Evolutionary conservation across 129 eudicot species (phyloP).

Genomic region (carrot (Daucus carota)): DNA sequence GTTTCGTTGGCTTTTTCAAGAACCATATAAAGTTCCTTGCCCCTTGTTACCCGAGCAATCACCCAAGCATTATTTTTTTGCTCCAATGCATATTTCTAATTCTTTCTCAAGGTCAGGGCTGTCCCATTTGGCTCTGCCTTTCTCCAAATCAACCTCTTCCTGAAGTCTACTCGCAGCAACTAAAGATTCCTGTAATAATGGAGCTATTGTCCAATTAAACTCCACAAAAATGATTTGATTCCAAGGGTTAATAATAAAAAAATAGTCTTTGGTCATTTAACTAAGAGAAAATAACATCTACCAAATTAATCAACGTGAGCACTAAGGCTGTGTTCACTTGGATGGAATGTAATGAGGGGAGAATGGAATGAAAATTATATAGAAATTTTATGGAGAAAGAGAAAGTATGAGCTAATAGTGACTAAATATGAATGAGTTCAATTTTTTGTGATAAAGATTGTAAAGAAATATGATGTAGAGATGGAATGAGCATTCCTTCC

Average conservation of each 20-base stretch:
- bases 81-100: constrained; percentile 74
- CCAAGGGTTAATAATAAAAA: background rate
- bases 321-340: too few species aligned
- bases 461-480: too few species aligned
- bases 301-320: background rate
- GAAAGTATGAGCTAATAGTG: too few species aligned
- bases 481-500: too few species aligned
- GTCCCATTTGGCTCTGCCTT: constrained; percentile 50
- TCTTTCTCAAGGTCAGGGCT: constrained; percentile 49
- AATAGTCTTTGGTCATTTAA: background rate
- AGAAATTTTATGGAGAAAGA: too few species aligned
- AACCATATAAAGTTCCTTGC: constrained; percentile 86
- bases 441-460: too few species aligned
- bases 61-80: constrained; percentile 94
- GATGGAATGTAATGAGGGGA: too few species aligned
- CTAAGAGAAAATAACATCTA: background rate
- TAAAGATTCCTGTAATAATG: constrained; percentile 56
- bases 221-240: background rate
- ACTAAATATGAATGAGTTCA: too few species aligned
- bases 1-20: constrained; percentile 93
- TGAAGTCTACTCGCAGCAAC: constrained; percentile 64
- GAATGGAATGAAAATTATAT: too few species aligned
- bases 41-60: constrained; percentile 70
- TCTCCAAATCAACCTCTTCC: constrained; percentile 82
- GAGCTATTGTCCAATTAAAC: background rate